Percentiles rank a stretch among this genome's conserved stretches.
These are phyloP conservation scores for Diaporthe ampelina DNA, from an alignment of 2,329 filamentous ascomycete genomes.

Conservation along the genomic window DNA sequence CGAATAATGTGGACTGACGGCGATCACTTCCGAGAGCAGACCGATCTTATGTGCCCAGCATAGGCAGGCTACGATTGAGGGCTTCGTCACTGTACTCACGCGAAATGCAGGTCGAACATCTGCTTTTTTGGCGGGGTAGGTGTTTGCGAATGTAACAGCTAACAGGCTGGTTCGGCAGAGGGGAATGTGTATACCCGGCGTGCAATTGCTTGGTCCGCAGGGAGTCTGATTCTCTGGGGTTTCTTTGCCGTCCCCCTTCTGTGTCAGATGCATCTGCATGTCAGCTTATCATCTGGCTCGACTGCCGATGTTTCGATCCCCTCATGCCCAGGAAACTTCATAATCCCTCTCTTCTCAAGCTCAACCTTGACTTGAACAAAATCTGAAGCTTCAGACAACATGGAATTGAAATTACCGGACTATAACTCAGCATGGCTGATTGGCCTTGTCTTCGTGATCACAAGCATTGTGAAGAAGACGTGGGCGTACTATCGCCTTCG, in stretches of 20 bases:
- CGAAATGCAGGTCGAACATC: neutral
- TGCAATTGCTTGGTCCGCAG: neutral
- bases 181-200: neutral
- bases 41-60: neutral
- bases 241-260: neutral
- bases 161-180: neutral
- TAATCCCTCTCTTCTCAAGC: neutral
- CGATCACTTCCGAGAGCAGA: neutral
- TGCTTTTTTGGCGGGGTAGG: neutral
- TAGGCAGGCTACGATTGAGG: neutral
- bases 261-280: neutral
- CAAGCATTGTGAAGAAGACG: neutral
- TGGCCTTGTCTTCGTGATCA: neutral
- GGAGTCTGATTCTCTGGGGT: neutral
- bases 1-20: neutral
- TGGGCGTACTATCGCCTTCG: slow-evolving; percentile 1
- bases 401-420: neutral
- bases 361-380: neutral
- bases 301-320: neutral
- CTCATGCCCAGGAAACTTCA: neutral
- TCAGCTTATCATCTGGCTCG: slow-evolving; percentile 3
- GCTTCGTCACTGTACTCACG: neutral
- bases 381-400: neutral
- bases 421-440: neutral
- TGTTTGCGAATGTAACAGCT: neutral